Evolutionary conservation across 306 rosid genomes (phyloP).

Genomic region (Quercus mongolica): DNA sequence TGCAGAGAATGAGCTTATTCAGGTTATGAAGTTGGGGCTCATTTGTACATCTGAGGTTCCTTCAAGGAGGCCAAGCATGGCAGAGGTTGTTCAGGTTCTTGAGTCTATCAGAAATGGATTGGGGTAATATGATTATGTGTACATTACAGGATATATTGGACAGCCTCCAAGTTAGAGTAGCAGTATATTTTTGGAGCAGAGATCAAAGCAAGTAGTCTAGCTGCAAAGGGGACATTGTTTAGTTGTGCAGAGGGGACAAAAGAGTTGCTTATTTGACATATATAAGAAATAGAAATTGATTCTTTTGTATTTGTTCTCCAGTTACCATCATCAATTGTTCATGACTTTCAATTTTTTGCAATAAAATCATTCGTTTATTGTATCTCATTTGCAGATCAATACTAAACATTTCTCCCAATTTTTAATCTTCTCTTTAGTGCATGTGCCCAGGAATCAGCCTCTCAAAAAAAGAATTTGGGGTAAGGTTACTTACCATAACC

Average conservation of each 20-base stretch:
- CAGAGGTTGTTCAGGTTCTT: conserved; percentile 94
- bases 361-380: conserved; percentile 52
- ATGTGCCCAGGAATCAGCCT: too few species aligned
- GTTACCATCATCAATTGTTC: conserved; percentile 38
- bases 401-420: background rate
- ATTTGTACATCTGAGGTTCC: conserved; percentile 89
- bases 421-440: background rate
- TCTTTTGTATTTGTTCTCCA: conserved; percentile 53
- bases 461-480: too few species aligned
- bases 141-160: background rate
- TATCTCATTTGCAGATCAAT: conserved; percentile 15
- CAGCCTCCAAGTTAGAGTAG: background rate
- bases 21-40: conserved; percentile 89
- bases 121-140: conserved; percentile 37
- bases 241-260: conserved; percentile 13
- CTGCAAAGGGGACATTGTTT: conserved; percentile 15
- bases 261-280: background rate
- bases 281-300: conserved; percentile 17
- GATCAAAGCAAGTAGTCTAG: conserved; percentile 9
- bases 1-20: conserved; percentile 82
- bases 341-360: conserved; percentile 29
- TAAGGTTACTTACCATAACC: too few species aligned
- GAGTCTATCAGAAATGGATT: conserved; percentile 89
- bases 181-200: conserved; percentile 19
- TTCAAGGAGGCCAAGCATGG: conserved; percentile 94